Evolutionary conservation across 1,284 basidiomycete genomes (phyloP), one percentile per base, ranked within the genome.

Genomic region (Tilletia setariae): DNA sequence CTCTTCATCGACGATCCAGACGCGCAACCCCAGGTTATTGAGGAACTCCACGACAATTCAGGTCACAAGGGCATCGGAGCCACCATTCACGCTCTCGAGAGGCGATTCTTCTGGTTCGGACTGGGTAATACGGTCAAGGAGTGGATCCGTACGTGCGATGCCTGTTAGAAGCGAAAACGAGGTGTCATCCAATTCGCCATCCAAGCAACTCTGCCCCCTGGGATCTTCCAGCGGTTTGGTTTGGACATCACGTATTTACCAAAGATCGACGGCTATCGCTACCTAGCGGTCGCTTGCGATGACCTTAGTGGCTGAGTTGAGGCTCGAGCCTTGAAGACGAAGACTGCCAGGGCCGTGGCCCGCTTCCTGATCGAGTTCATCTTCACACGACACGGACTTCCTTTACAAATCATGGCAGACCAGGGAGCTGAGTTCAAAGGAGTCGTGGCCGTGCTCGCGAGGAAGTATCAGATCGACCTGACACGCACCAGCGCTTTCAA

Each of bases 231-330:
- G 47, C 47, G 47, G 19, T 7, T 7, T 6, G 47, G 47, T 49
- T 23, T 49, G 19, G 47, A 49, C 47, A 49, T 49, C 47, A 49
- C 47, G 19, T 49, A 7, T n/a, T n/a, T 49, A 23, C 47, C 47
- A 23, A 69, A 69, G 35, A 53, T 65, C 15, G 51, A 42, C 21
- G 28, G 46, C 9, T 47, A 25, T n/a, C 42, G 66, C 25, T 65
- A 63, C 35, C 15, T 53, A 8, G 46, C 65, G 19, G 65, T 66
- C 1, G 68, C 64, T 6, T 43, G 68, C n/a, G 68, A 69, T 40
- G 21, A 69, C 42, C 56, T 69, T 11, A 63, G 47, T 1, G 68
- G 68, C 1, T 66, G 68, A 64, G 30, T 61, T 8, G 64, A 69
- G 21, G 49, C 64, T 32, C 56, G 43, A 35, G 2, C 64, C 2